A percentile compares a stretch with the other conserved stretches of the same genome.
phyloP scores from a whole-genome alignment of 192 early-diverging fungal species.

The Funneliformis geosporum region DNA sequence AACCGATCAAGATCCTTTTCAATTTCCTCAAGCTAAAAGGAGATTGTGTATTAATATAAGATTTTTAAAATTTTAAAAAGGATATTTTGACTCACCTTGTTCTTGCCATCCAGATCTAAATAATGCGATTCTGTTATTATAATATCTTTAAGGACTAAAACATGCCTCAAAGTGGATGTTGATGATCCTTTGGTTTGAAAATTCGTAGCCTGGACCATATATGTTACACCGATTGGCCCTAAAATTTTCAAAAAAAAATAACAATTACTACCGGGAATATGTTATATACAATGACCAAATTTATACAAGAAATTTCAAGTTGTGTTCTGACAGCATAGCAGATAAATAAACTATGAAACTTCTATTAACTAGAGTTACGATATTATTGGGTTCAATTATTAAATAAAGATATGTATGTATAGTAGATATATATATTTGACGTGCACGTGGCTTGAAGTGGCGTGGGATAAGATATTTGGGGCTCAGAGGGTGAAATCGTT shows the following conservation, averaged over 20 bases:
- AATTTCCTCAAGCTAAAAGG: conserved; percentile 50
- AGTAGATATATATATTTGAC: too few species aligned
- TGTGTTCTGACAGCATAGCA: too few species aligned
- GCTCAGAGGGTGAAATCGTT: background rate
- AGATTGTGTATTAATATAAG: background rate
- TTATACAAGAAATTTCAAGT: too few species aligned
- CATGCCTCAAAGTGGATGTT: conserved; percentile 35
- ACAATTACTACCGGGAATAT: too few species aligned
- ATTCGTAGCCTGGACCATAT: conserved; percentile 42
- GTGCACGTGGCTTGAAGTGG: too few species aligned
- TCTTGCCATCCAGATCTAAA: conserved; percentile 54
- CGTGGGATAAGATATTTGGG: background rate
- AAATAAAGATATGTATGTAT: too few species aligned
- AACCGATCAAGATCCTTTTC: conserved; percentile 62
- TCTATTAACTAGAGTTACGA: background rate
- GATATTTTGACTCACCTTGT: conserved; percentile 33
- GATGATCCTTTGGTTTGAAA: conserved; percentile 39
- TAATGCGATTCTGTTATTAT: conserved; percentile 49
- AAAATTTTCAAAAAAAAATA: background rate
- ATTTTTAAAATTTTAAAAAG: background rate
- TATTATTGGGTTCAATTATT: too few species aligned
- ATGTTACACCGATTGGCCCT: conserved; percentile 42
- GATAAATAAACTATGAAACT: background rate
- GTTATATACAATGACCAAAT: too few species aligned
- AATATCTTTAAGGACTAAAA: conserved; percentile 46